Evolutionary conservation across 1,284 basidiomycete genomes (phyloP).

Genomic region (Wolfiporia cocos): DNA sequence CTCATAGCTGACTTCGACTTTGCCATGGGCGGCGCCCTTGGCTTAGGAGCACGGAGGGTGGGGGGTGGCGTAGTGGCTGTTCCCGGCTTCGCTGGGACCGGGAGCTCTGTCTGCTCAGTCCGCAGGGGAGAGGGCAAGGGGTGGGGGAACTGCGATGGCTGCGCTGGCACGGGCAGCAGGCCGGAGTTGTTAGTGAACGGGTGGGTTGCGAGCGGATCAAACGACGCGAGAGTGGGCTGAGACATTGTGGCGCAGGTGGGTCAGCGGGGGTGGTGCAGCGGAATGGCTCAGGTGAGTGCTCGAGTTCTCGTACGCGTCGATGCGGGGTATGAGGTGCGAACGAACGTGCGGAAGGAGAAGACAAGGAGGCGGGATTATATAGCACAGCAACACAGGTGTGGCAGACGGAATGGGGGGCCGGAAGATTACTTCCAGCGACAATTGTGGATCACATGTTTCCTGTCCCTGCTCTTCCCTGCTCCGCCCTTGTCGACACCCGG

Average conservation of each 20-base stretch:
- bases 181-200: conserved; percentile 57
- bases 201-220: conserved; percentile 53
- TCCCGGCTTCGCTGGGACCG: conserved; percentile 12
- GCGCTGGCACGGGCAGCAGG: conserved; percentile 37
- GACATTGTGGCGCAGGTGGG: conserved; percentile 22
- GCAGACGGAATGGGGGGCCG: conserved; percentile 6
- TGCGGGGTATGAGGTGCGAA: no score
- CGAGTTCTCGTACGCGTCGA: no score
- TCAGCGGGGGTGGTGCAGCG: background rate
- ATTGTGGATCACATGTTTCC: conserved; percentile 8
- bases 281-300: background rate
- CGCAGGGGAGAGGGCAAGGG: conserved; percentile 28
- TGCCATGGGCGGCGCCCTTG: conserved; percentile 16
- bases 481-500: background rate
- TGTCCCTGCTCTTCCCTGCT: conserved; percentile 2
- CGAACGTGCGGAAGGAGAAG: conserved; percentile 2
- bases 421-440: conserved; percentile 2
- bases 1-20: conserved; percentile 13
- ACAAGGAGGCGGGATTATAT: conserved; percentile 8
- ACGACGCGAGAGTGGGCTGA: conserved; percentile 35
- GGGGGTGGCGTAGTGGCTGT: conserved; percentile 11
- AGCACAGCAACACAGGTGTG: conserved; percentile 4
- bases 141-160: conserved; percentile 41
- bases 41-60: conserved; percentile 22
- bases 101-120: conserved; percentile 9